These are phyloP conservation scores for Odonthalia washingtoniensis DNA, from an alignment of 31 red algal species.

Conservation along the genomic window DNA sequence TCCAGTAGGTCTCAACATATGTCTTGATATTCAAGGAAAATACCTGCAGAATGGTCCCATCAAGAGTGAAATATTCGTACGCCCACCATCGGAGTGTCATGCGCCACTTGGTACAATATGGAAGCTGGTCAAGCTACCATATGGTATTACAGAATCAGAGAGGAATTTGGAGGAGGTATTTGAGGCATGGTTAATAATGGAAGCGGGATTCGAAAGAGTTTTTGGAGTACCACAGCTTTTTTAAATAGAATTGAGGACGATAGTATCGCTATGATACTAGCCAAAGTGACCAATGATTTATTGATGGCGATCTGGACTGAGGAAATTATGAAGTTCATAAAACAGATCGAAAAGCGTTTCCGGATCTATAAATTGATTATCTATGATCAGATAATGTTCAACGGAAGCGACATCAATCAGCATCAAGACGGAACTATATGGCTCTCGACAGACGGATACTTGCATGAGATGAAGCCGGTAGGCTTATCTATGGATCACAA, in stretches of 20 bases:
- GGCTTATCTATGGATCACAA: not conserved
- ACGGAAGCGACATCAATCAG: not conserved
- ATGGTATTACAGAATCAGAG: constrained; percentile 19
- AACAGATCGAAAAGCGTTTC: not conserved
- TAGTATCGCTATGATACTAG: not conserved
- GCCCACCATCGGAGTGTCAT: not conserved
- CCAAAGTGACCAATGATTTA: constrained; percentile 17
- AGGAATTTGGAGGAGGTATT: not conserved
- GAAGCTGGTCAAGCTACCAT: constrained; percentile 8
- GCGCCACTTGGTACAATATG: not conserved
- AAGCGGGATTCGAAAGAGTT: not conserved
- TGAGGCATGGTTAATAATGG: constrained; percentile 1
- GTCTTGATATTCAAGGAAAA: not conserved
- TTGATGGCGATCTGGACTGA: not conserved
- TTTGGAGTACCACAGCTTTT: not conserved
- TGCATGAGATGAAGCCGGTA: not conserved
- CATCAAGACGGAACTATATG: not conserved
- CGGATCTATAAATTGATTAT: not conserved
- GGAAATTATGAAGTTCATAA: not conserved
- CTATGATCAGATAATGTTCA: not conserved
- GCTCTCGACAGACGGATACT: not conserved
- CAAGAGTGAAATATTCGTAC: not conserved
- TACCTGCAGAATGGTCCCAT: constrained; percentile 3
- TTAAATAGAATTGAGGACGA: no score
- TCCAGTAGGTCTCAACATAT: no score